Percentiles rank a stretch among this genome's conserved stretches.
Evolutionary conservation across 2,329 filamentous ascomycete species (phyloP).

Genomic region (Nigrograna mackinnonii): DNA sequence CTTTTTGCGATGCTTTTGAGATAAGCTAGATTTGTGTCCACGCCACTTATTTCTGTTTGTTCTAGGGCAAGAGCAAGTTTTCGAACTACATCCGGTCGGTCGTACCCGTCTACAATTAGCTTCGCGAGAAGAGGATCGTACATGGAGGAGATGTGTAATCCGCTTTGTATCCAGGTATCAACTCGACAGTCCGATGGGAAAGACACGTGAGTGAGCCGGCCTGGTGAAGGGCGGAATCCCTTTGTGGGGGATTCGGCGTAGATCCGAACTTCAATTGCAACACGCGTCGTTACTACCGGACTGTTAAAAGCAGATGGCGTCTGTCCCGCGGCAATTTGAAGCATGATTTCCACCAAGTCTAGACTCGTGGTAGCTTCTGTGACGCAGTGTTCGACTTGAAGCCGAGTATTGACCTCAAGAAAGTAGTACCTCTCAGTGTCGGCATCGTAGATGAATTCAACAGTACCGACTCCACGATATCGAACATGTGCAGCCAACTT

Average conservation of each 20-base stretch:
- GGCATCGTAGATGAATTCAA: slow-evolving; percentile 89
- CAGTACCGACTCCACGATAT: slow-evolving; percentile 86
- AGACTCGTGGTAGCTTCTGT: slow-evolving; percentile 60
- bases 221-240: slow-evolving; percentile 58
- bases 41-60: neutral
- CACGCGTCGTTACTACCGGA: slow-evolving; percentile 41
- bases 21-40: slow-evolving; percentile 50
- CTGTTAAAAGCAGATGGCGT: too few relatives aligned
- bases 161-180: neutral
- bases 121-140: slow-evolving; percentile 60
- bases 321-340: slow-evolving; percentile 56
- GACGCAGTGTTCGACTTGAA: slow-evolving; percentile 63
- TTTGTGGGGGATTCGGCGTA: slow-evolving; percentile 63
- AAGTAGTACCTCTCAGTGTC: slow-evolving; percentile 77
- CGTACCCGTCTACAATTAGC: slow-evolving; percentile 57
- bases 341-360: slow-evolving; percentile 55
- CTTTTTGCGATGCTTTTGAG: slow-evolving; percentile 53
- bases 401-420: slow-evolving; percentile 62
- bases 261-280: slow-evolving; percentile 58
- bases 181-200: neutral
- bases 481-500: slow-evolving; percentile 60
- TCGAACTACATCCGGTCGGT: slow-evolving; percentile 47
- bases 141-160: neutral
- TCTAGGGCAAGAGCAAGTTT: slow-evolving; percentile 48
- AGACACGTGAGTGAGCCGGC: too few relatives aligned